Base-by-base conservation (phyloP, 768 basidiomycete genomes). In the Saitozyma podzolica region DNA sequence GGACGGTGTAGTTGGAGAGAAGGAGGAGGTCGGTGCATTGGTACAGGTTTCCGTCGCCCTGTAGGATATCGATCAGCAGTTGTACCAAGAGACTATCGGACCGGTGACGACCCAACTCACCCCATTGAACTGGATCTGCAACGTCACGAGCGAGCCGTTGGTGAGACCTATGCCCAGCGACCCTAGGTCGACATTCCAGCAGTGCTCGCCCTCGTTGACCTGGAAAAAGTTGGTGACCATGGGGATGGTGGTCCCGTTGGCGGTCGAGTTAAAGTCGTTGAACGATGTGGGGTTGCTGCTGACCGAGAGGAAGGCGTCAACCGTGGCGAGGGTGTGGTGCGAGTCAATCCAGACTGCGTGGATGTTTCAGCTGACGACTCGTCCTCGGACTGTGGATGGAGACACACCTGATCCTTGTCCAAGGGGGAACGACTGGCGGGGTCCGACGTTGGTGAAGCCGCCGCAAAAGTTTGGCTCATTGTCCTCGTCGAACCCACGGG, bases 11-110 rank as follows among this genome's bases (percentile, higher is more conserved):
- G 70, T 76, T 83, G 17, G 81, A 83, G 48, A 86, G 84, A 40
- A 94, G 80, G 17, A 87, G 86, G 68, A 93, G 77, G 79, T 93
- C 92, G 43, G 91, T 84, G 73, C 91, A 93, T 88, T 92, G 71
- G 80, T 83, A 91, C 8, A 93, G 83, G 39, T 73, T 52, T 19
- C 86, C 87, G 72, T 92, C 90, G 42, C 89, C 89, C 47, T 74
- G 54, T 42, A 41, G 17, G 53, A 42, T 29, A 5, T 29, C 14
- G 17, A 39, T 54, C 58, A 64, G 51, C 40, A 37, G 29, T 29
- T 29, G 29, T 5, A 5, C 29, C 29, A 29, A 2, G 29, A 29
- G 29, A 50, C 17, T 40, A 51, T 6, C 48, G 20, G 14, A 3
- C 19, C 40, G 54, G 9, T 42, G 20, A 40, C 11, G 47, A 59